These are phyloP conservation scores for Astragalus membranaceus DNA, from an alignment of 306 rosid genomes.

Conservation along the genomic window DNA sequence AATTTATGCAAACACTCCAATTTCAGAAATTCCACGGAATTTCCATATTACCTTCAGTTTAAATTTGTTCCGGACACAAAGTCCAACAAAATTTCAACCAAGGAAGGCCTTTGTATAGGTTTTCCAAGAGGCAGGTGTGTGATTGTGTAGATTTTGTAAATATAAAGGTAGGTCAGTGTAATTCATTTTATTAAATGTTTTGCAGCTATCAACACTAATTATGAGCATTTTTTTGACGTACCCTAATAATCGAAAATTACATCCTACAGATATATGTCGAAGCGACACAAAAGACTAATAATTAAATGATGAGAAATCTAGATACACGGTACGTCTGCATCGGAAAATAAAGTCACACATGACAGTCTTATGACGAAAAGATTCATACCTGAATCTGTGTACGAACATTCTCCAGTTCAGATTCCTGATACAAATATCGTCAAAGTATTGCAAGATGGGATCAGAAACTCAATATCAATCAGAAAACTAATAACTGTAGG, in stretches of 20 bases:
- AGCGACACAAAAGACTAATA: background rate
- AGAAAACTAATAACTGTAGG: background rate
- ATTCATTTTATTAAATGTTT: background rate
- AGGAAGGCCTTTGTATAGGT: background rate
- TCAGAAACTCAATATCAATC: slow-evolving; percentile 12
- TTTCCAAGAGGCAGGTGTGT: background rate
- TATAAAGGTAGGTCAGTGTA: background rate
- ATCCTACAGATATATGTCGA: background rate
- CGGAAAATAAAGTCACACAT: background rate
- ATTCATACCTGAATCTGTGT: slow-evolving; percentile 88
- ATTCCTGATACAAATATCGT: slow-evolving; percentile 51
- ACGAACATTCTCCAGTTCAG: slow-evolving; percentile 77
- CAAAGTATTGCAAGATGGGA: background rate
- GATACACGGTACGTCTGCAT: background rate
- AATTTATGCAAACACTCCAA: background rate
- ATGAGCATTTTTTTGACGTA: background rate
- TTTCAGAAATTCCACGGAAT: background rate
- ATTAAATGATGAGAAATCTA: slow-evolving; percentile 16
- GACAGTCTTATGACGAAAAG: background rate
- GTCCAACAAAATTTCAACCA: background rate
- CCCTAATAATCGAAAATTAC: background rate
- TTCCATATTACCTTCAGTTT: background rate
- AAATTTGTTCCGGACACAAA: background rate
- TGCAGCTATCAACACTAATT: background rate
- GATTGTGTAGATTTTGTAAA: background rate